These are phyloP conservation scores for Chalara sp. DNA, from an alignment of 2,329 filamentous ascomycete genomes.

Conservation along the genomic window DNA sequence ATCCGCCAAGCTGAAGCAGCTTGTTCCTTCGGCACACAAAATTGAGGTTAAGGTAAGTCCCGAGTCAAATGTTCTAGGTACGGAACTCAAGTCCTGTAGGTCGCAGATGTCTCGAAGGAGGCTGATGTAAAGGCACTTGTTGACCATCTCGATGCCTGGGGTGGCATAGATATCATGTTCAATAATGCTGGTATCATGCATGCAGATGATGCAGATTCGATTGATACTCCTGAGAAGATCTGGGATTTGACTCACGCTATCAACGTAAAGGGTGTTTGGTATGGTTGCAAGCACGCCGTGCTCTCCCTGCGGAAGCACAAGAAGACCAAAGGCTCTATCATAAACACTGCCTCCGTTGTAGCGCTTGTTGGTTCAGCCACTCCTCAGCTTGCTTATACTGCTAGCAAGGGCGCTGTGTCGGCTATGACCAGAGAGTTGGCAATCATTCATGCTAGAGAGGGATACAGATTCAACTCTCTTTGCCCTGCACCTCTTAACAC, in stretches of 20 bases:
- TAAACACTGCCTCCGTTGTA: conserved; percentile 69
- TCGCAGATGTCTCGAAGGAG: conserved; percentile 66
- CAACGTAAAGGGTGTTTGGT: conserved; percentile 78
- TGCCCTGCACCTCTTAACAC: conserved; percentile 73
- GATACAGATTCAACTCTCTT: conserved; percentile 67
- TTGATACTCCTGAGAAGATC: conserved; percentile 65
- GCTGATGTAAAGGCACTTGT: conserved; percentile 54
- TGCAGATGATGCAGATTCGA: conserved; percentile 53
- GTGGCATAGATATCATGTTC: conserved; percentile 69
- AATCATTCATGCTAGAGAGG: conserved; percentile 67
- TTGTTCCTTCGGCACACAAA: conserved; percentile 44
- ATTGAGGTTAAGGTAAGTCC: conserved; percentile 36
- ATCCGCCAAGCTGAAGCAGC: conserved; percentile 49
- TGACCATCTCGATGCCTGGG: conserved; percentile 58
- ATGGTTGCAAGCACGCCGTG: conserved; percentile 67
- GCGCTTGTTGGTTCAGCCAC: conserved; percentile 67
- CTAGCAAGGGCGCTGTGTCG: conserved; percentile 69
- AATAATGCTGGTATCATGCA: conserved; percentile 82
- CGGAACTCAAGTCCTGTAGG: conserved; percentile 12
- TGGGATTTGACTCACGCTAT: conserved; percentile 72
- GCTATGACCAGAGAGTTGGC: conserved; percentile 69
- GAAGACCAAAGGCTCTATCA: conserved; percentile 62
- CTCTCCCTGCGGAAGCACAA: conserved; percentile 58
- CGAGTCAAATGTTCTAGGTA: background rate
- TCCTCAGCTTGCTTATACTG: conserved; percentile 69